Evolutionary conservation across 352 stramenopile species (phyloP).

Genomic region (Pythium brachiatum): DNA sequence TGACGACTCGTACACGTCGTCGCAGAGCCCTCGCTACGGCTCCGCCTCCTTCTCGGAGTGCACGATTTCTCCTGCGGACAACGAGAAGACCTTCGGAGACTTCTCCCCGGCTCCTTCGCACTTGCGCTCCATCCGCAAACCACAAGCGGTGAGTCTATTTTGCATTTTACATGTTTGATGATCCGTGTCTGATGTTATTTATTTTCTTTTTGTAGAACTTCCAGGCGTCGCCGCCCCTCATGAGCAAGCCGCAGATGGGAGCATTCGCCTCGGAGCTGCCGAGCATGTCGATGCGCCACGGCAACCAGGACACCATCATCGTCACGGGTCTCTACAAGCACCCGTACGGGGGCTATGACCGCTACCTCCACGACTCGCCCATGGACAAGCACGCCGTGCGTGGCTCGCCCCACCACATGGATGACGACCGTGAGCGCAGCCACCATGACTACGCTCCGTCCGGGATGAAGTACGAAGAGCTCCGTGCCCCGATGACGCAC

Average conservation of each 20-base stretch:
- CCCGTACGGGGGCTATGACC: conserved; percentile 31
- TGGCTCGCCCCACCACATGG: conserved; percentile 14
- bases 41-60: conserved; percentile 45
- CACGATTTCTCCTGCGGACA: conserved; percentile 48
- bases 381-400: conserved; percentile 12
- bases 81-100: conserved; percentile 41
- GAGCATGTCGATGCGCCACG: conserved; percentile 21
- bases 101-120: conserved; percentile 40
- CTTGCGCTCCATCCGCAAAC: conserved; percentile 43
- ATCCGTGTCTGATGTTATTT: conserved; percentile 16
- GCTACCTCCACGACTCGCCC: conserved; percentile 28
- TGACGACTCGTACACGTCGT: conserved; percentile 41
- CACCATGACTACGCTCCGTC: conserved; percentile 37
- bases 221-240: not conserved
- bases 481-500: conserved; percentile 39
- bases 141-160: conserved; percentile 36
- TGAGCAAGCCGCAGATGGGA: conserved; percentile 3
- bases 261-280: conserved; percentile 19
- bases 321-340: conserved; percentile 23
- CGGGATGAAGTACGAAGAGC: conserved; percentile 55
- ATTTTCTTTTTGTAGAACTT: conserved; percentile 3
- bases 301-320: conserved; percentile 12
- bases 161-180: conserved; percentile 16
- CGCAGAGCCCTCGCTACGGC: conserved; percentile 45
- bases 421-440: conserved; percentile 30